Conservation (phyloP, 2,329 filamentous ascomycete genomes). For the Paradendryphiella salina region DNA sequence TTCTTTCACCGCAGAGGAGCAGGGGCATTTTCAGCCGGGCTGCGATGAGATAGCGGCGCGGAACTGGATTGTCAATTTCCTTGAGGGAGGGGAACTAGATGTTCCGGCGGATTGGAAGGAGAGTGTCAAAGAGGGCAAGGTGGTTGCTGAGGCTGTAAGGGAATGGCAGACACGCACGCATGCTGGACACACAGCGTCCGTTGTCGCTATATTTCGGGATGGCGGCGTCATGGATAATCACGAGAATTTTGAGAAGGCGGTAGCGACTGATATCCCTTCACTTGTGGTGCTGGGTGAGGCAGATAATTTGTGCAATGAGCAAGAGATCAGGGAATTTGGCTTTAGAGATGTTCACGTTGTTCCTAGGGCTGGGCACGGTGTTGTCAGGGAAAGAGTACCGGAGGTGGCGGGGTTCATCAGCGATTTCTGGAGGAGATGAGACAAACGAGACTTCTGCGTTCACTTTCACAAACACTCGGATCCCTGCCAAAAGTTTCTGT, state of each 20-base stretch:
- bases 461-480: no score
- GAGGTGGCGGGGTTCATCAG: slow-evolving; percentile 46
- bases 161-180: slow-evolving; percentile 56
- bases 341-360: slow-evolving; percentile 47
- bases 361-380: slow-evolving; percentile 46
- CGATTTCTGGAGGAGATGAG: slow-evolving; percentile 32
- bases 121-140: slow-evolving; percentile 47
- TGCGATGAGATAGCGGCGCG: slow-evolving; percentile 41
- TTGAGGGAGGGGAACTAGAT: slow-evolving; percentile 51
- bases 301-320: slow-evolving; percentile 43
- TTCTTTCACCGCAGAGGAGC: slow-evolving; percentile 35
- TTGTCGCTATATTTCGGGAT: slow-evolving; percentile 54
- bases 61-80: slow-evolving; percentile 46
- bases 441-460: neutral
- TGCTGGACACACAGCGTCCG: slow-evolving; percentile 51
- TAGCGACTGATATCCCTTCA: slow-evolving; percentile 24
- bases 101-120: slow-evolving; percentile 54
- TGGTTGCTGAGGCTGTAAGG: slow-evolving; percentile 55
- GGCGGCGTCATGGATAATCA: slow-evolving; percentile 50
- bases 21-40: slow-evolving; percentile 23
- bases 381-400: slow-evolving; percentile 45
- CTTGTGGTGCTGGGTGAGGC: slow-evolving; percentile 45
- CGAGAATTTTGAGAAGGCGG: slow-evolving; percentile 37
- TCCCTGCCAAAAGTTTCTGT: no score
- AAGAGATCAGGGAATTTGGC: slow-evolving; percentile 41